Conservation (phyloP, 805 yeast species). For the Lipomyces yamadae region DNA sequence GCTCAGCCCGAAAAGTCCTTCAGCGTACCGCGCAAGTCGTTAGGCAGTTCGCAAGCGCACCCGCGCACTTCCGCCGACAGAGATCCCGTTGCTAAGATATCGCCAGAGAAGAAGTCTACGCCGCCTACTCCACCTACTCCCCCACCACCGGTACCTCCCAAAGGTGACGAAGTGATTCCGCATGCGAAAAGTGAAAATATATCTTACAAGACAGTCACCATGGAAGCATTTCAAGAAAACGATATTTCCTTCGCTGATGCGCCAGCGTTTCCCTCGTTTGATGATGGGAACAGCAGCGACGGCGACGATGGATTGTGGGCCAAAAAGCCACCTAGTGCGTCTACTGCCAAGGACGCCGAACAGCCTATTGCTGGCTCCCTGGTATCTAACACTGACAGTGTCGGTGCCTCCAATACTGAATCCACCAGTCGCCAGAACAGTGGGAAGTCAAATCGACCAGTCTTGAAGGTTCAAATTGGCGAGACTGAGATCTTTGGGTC, state of each 20-base stretch:
- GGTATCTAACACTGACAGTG: conserved; percentile 12
- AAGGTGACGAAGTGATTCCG: neutral
- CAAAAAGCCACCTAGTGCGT: conserved; percentile 46
- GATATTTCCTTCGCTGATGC: conserved; percentile 75
- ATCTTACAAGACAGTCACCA: conserved; percentile 41
- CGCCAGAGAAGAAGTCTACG: neutral
- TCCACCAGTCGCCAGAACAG: conserved; percentile 19
- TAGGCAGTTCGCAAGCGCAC: conserved; percentile 10
- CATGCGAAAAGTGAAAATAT: conserved; percentile 8
- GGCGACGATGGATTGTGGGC: conserved; percentile 64
- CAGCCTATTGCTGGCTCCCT: conserved; percentile 16
- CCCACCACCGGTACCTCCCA: neutral
- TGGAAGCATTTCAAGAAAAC: conserved; percentile 71
- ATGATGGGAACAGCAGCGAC: conserved; percentile 34
- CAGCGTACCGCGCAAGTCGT: conserved; percentile 30
- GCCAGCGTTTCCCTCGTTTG: conserved; percentile 53
- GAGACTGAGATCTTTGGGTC: conserved; percentile 12
- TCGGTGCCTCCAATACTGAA: conserved; percentile 16
- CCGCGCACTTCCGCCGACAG: conserved; percentile 13
- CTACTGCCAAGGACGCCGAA: conserved; percentile 11
- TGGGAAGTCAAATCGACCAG: conserved; percentile 29
- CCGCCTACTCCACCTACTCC: neutral
- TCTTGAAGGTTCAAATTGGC: conserved; percentile 32
- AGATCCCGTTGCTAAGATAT: neutral
- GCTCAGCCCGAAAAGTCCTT: conserved; percentile 10